A percentile compares a stretch with the other conserved stretches of the same genome.
These are phyloP conservation scores for Plantago coronopus DNA, from an alignment of 305 asterid species.

Conservation along the genomic window DNA sequence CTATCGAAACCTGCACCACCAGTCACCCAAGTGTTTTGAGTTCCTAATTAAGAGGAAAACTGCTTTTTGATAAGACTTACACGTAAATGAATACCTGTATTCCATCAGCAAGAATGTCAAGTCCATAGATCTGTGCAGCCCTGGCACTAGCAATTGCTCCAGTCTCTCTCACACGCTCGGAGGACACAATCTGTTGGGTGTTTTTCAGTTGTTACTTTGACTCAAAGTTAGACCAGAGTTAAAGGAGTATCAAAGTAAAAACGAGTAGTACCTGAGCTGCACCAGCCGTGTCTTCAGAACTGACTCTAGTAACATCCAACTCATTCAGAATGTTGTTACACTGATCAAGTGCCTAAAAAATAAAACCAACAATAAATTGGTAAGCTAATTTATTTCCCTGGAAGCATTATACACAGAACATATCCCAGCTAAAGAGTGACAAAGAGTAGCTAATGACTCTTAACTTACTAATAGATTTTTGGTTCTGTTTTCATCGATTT, in stretches of 20 bases:
- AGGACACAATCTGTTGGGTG: constrained; percentile 45
- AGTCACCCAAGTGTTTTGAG: too few species aligned
- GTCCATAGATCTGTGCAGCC: constrained; percentile 83
- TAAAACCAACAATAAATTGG: not conserved
- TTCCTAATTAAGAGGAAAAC: too few species aligned
- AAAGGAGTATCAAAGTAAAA: constrained; percentile 17
- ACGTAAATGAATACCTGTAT: constrained; percentile 49
- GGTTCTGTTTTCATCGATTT: too few species aligned
- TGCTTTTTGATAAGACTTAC: too few species aligned
- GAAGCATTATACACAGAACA: too few species aligned
- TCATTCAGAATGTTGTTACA: constrained; percentile 50
- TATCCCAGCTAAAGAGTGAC: too few species aligned
- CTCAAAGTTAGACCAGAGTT: constrained; percentile 18
- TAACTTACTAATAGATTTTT: too few species aligned
- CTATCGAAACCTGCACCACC: too few species aligned
- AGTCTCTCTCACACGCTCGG: constrained; percentile 51
- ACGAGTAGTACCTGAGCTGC: constrained; percentile 66
- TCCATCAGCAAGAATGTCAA: constrained; percentile 60
- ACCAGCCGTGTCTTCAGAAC: constrained; percentile 58
- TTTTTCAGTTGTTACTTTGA: constrained; percentile 32
- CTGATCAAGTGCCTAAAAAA: constrained; percentile 78
- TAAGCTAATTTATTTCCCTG: not conserved
- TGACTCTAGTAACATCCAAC: constrained; percentile 46
- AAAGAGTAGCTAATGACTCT: too few species aligned
- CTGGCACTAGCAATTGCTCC: constrained; percentile 81